Conservation (phyloP, 768 basidiomycete genomes). For the Tricholoma matsutake region DNA sequence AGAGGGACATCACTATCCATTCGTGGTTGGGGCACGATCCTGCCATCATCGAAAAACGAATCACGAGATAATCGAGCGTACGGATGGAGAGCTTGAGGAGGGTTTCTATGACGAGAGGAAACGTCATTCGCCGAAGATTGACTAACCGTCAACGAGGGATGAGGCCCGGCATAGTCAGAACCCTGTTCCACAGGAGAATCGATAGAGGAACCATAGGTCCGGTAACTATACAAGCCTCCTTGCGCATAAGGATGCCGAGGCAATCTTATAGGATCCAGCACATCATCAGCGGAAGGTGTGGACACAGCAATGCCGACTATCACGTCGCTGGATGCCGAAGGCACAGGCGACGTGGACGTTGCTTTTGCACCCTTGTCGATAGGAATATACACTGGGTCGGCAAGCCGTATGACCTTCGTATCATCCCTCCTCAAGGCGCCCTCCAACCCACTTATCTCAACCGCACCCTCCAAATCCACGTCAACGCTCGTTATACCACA, state of each 20-base stretch:
- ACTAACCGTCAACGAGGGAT: constrained; percentile 11
- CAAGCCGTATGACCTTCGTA: constrained; percentile 40
- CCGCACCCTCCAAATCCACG: constrained; percentile 13
- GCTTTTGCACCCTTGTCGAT: constrained; percentile 20
- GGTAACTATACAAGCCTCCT: constrained; percentile 33
- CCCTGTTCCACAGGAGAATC: constrained; percentile 11
- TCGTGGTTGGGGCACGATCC: constrained; percentile 29
- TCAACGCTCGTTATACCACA: constrained; percentile 21
- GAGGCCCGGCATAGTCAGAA: constrained; percentile 35
- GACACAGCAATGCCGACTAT: constrained; percentile 35
- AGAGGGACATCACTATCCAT: constrained; percentile 38
- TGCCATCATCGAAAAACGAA: constrained; percentile 31
- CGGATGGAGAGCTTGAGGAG: constrained; percentile 42
- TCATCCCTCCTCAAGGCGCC: constrained; percentile 36
- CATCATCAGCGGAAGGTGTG: constrained; percentile 28
- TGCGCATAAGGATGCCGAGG: constrained; percentile 51
- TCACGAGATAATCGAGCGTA: constrained; percentile 37
- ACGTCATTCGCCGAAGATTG: constrained; percentile 21
- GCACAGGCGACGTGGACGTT: constrained; percentile 16
- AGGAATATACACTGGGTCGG: constrained; percentile 38
- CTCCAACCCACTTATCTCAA: constrained; percentile 31
- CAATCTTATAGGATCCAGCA: constrained; percentile 29
- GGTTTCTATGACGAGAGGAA: constrained; percentile 32
- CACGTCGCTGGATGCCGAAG: constrained; percentile 29
- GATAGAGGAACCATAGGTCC: constrained; percentile 6